A percentile compares a stretch with the other conserved stretches of the same genome.
phyloP scores from a whole-genome alignment of 2,329 filamentous ascomycete species.

The Plenodomus biglobosus region DNA sequence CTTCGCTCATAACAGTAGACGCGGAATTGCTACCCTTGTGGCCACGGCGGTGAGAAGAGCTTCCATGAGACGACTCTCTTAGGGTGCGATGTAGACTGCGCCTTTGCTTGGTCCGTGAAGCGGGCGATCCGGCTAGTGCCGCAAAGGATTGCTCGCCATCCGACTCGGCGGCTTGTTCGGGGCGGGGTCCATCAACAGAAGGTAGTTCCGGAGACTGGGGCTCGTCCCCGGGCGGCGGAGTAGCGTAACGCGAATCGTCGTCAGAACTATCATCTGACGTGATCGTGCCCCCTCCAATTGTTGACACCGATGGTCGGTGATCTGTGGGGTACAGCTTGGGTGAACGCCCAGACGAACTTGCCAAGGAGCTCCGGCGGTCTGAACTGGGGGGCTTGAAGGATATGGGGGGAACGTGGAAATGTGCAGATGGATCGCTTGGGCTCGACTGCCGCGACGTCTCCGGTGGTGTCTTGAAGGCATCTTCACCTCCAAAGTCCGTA shows the following conservation, averaged over 20 bases:
- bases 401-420: slow-evolving; percentile 37
- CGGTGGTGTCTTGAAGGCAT: slow-evolving; percentile 51
- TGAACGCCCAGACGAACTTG: slow-evolving; percentile 40
- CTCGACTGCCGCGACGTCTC: slow-evolving; percentile 45
- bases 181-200: slow-evolving; percentile 24
- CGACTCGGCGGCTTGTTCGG: slow-evolving; percentile 32
- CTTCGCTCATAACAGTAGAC: slow-evolving; percentile 57
- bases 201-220: slow-evolving; percentile 29
- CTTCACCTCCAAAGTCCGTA: slow-evolving; percentile 42
- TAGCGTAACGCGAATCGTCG: slow-evolving; percentile 33
- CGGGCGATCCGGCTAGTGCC: slow-evolving; percentile 41
- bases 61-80: slow-evolving; percentile 71
- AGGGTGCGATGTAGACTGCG: slow-evolving; percentile 88
- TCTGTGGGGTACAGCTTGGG: slow-evolving; percentile 37
- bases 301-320: slow-evolving; percentile 39
- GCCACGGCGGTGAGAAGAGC: slow-evolving; percentile 67
- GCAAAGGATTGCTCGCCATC: slow-evolving; percentile 33
- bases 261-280: slow-evolving; percentile 31
- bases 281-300: slow-evolving; percentile 29
- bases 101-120: slow-evolving; percentile 69
- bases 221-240: slow-evolving; percentile 36
- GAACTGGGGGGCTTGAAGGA: slow-evolving; percentile 37
- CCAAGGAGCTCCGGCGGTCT: slow-evolving; percentile 35
- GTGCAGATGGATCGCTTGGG: slow-evolving; percentile 32
- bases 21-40: slow-evolving; percentile 75